Percentiles rank a stretch among this genome's conserved stretches.
These are phyloP conservation scores for Cyathus striatus DNA, from an alignment of 768 basidiomycete genomes.

Conservation along the genomic window DNA sequence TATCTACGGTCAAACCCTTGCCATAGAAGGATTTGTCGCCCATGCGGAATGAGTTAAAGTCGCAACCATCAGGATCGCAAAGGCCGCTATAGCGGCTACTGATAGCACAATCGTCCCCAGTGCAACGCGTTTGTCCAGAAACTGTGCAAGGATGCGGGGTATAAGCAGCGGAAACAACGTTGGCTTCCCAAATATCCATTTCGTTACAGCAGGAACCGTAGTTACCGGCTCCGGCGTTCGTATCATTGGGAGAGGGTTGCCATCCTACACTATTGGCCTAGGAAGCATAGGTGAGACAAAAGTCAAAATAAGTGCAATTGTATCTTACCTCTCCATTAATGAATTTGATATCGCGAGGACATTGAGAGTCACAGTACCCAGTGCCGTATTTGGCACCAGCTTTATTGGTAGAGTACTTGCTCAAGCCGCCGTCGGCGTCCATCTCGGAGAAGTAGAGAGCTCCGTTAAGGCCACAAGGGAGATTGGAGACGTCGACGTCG, in stretches of 20 bases:
- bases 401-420: conserved; percentile 46
- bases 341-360: conserved; percentile 58
- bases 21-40: conserved; percentile 41
- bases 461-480: conserved; percentile 57
- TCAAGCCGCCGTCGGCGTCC: conserved; percentile 51
- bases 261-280: conserved; percentile 43
- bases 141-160: conserved; percentile 44
- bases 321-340: conserved; percentile 47
- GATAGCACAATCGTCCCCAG: conserved; percentile 1
- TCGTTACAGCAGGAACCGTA: conserved; percentile 48
- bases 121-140: conserved; percentile 33
- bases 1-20: conserved; percentile 38
- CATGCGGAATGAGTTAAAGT: conserved; percentile 54
- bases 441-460: conserved; percentile 58
- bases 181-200: conserved; percentile 58
- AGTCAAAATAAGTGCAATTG: neutral
- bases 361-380: conserved; percentile 66
- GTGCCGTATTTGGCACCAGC: conserved; percentile 53
- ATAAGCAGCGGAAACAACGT: conserved; percentile 41
- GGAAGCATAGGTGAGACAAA: neutral
- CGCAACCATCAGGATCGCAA: conserved; percentile 52
- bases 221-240: conserved; percentile 39
- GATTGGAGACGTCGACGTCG: conserved; percentile 54
- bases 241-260: conserved; percentile 22
- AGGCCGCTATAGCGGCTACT: conserved; percentile 32